A percentile compares a stretch with the other conserved stretches of the same genome.
Evolutionary conservation across 768 basidiomycete species (phyloP).

Genomic region (Mycena chlorophos): DNA sequence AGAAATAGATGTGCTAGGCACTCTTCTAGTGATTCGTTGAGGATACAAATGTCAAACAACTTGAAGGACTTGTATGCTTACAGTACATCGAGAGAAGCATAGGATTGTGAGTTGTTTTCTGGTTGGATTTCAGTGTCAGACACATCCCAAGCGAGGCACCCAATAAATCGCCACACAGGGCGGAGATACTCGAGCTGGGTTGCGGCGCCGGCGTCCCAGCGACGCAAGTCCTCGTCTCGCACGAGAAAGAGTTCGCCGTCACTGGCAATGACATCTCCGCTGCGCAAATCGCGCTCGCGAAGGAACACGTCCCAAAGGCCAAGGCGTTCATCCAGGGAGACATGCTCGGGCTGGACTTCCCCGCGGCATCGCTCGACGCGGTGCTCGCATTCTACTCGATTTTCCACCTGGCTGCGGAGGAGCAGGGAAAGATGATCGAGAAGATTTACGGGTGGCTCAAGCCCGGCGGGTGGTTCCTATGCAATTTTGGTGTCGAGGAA

Average conservation of each 20-base stretch:
- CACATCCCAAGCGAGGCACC: no score
- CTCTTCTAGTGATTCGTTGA: no score
- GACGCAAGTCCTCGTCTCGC: slow-evolving; percentile 24
- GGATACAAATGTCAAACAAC: no score
- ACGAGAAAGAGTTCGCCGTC: slow-evolving; percentile 20
- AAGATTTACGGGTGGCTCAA: slow-evolving; percentile 31
- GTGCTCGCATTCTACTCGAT: slow-evolving; percentile 32
- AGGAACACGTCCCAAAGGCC: slow-evolving; percentile 24
- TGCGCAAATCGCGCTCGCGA: slow-evolving; percentile 29
- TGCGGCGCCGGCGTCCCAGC: slow-evolving; percentile 31
- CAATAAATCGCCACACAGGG: no score
- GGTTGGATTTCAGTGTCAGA: no score
- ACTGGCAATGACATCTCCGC: slow-evolving; percentile 33
- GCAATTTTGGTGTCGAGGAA: slow-evolving; percentile 22
- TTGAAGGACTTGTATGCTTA: no score
- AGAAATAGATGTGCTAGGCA: no score
- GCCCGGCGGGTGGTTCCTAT: slow-evolving; percentile 28
- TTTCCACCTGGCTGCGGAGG: slow-evolving; percentile 29
- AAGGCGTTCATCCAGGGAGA: slow-evolving; percentile 27
- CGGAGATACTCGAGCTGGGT: slow-evolving; percentile 30
- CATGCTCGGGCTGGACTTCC: slow-evolving; percentile 27
- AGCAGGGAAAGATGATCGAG: slow-evolving; percentile 29
- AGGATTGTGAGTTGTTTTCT: no score
- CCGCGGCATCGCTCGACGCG: slow-evolving; percentile 24
- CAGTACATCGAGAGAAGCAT: no score